A percentile compares a stretch with the other conserved stretches of the same genome.
Evolutionary conservation across 805 yeast genomes (phyloP).

Genomic region (Babjeviella inositovora): DNA sequence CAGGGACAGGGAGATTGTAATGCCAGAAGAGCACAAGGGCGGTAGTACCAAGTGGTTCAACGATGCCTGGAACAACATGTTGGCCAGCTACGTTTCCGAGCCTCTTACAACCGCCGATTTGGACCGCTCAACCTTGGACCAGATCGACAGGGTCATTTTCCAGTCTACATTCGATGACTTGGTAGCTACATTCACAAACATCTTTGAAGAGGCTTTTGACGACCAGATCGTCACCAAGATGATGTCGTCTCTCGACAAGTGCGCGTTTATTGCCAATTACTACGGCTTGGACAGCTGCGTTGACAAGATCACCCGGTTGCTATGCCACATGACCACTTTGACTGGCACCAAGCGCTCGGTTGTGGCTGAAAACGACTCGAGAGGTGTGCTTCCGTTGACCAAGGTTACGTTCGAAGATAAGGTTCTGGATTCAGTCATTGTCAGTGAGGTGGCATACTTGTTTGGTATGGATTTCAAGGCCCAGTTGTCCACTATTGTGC

Average conservation of each 20-base stretch:
- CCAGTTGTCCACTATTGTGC: slow-evolving; percentile 74
- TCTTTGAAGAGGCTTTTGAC: slow-evolving; percentile 80
- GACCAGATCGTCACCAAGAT: slow-evolving; percentile 80
- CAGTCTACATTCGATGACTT: slow-evolving; percentile 44
- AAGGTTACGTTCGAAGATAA: slow-evolving; percentile 31
- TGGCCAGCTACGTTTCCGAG: slow-evolving; percentile 25
- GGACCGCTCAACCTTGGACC: slow-evolving; percentile 15
- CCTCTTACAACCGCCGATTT: background rate
- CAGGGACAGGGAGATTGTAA: slow-evolving; percentile 73
- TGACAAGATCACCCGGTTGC: slow-evolving; percentile 48
- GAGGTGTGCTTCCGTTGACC: slow-evolving; percentile 19
- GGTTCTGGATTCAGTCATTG: slow-evolving; percentile 31
- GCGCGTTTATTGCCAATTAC: slow-evolving; percentile 59
- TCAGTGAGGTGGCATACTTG: slow-evolving; percentile 66
- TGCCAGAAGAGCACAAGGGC: slow-evolving; percentile 98
- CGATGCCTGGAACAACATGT: slow-evolving; percentile 62
- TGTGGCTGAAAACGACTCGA: slow-evolving; percentile 9
- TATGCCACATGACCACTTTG: slow-evolving; percentile 58
- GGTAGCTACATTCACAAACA: slow-evolving; percentile 56
- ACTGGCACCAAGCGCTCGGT: slow-evolving; percentile 20
- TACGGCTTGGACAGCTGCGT: slow-evolving; percentile 39
- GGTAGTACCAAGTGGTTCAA: slow-evolving; percentile 89
- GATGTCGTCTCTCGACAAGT: slow-evolving; percentile 76
- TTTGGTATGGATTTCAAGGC: slow-evolving; percentile 88
- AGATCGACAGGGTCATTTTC: slow-evolving; percentile 63